These are phyloP conservation scores for Ulmus americana DNA, from an alignment of 331 rosid species.

Conservation along the genomic window DNA sequence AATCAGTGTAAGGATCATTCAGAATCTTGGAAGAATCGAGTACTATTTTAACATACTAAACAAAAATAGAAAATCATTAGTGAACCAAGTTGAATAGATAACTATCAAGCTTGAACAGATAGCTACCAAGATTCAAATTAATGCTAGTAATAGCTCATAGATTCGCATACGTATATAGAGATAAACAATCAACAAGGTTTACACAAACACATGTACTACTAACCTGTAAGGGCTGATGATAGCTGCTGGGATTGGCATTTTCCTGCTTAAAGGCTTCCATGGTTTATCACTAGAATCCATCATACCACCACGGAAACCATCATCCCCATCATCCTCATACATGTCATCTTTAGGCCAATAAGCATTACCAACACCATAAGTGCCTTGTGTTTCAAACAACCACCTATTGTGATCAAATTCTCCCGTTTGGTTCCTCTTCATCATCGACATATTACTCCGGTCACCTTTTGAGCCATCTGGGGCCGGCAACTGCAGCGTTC, in stretches of 20 bases:
- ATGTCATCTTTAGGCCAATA: conserved; percentile 57
- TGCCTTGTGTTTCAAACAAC: conserved; percentile 74
- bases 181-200: not conserved
- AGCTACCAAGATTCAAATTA: too few relatives aligned
- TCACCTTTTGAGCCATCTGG: conserved; percentile 49
- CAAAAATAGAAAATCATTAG: too few relatives aligned
- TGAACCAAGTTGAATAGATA: too few relatives aligned
- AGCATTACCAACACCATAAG: conserved; percentile 76
- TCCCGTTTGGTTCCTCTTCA: conserved; percentile 65
- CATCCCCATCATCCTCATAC: conserved; percentile 36
- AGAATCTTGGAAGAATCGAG: too few relatives aligned
- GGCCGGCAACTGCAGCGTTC: conserved; percentile 46
- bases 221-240: conserved; percentile 86
- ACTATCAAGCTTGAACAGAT: too few relatives aligned
- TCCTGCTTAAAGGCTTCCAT: conserved; percentile 63
- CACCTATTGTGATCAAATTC: conserved; percentile 75
- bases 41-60: too few relatives aligned
- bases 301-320: conserved; percentile 27
- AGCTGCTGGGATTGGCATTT: conserved; percentile 36
- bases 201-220: not conserved
- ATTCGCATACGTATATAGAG: too few relatives aligned
- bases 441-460: conserved; percentile 55
- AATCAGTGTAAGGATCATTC: too few relatives aligned
- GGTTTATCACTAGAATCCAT: conserved; percentile 51
- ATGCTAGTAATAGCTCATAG: too few relatives aligned